Base-by-base conservation (phyloP, 177 flowering plant species). In the Tripterygium wilfordii region DNA sequence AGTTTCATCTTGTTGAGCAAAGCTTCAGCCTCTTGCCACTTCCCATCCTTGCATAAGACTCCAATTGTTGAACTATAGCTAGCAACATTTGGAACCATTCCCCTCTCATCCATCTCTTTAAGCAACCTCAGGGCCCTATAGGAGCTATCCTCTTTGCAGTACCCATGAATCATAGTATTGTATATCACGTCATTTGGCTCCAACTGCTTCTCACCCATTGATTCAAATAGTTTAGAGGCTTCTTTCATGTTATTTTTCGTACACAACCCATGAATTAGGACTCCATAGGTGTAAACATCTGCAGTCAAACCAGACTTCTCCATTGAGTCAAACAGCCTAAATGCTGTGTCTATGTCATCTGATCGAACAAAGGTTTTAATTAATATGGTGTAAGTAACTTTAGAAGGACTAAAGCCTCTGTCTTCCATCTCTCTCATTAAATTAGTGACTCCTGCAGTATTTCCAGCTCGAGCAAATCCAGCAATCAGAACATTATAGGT, bases 71-170 rank as follows among this genome's bases (percentile, higher is more conserved):
- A 56, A 32, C 54, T 59, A 45, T 64, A 80, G 66, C 84, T 77
- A 38, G 75, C 94, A n/a, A 60, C 62, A 61, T 82, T 82, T 2
- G 96, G 90, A 54, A 71, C 51, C 77, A 82, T 65, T 48, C 72
- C 72, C 14, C 58, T 66, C 36, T 68, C 74, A 28, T 42, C 40
- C 90, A 88, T 88, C 64, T 80, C 79, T 43, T 52, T 54, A 7
- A 82, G 49, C 61, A 82, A 59, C 64, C 63, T 72, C 54, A 80
- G 42, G 14, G 94, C 90, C 61, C 78, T 75, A 49, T 68, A 80
- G 13, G 88, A 75, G 61, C 60, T 84, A n/a, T 76, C 79, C 71
- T 82, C 79, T 66, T 62, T 82, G 61, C 84, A 80, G 44, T 85
- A 82, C 8, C 90, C 90, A 50, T 49, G 36, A 16, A 88, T 71